Percentiles rank a stretch among this genome's conserved stretches.
Conservation (phyloP, 2,329 filamentous ascomycete genomes). For the Fusarium sp. region DNA sequence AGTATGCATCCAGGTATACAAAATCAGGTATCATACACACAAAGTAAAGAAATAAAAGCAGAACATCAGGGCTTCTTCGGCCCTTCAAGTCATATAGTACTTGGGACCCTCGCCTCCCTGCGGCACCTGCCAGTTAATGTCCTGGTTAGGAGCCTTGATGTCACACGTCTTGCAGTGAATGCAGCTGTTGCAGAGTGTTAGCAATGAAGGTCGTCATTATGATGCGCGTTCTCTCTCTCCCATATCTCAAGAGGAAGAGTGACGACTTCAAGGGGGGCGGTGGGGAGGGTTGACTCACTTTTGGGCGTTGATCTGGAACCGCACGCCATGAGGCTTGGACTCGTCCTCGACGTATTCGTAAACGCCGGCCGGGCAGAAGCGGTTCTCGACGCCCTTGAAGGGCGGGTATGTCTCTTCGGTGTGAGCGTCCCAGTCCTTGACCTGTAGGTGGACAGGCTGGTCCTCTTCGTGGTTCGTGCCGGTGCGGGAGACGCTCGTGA, state of each 20-base stretch:
- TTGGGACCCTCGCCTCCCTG: slow-evolving; percentile 87
- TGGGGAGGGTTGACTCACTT: slow-evolving; percentile 76
- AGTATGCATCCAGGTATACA: slow-evolving; percentile 41
- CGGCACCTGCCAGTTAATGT: slow-evolving; percentile 97
- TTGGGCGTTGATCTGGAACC: slow-evolving; percentile 97
- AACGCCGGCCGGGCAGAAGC: slow-evolving; percentile 96
- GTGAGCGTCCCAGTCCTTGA: slow-evolving; percentile 95
- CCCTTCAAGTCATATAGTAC: slow-evolving; percentile 73
- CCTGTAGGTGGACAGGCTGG: slow-evolving; percentile 95
- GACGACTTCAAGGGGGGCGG: background rate
- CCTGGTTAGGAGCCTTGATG: slow-evolving; percentile 96
- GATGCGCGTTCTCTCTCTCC: background rate
- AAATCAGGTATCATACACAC: slow-evolving; percentile 46
- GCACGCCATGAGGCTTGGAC: slow-evolving; percentile 85
- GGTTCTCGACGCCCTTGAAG: slow-evolving; percentile 93
- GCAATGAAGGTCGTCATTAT: slow-evolving; percentile 4
- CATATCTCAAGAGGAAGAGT: background rate
- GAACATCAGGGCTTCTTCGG: background rate
- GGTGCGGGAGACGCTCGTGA: slow-evolving; percentile 94
- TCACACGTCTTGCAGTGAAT: slow-evolving; percentile 99
- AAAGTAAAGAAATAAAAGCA: slow-evolving; percentile 24
- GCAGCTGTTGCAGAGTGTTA: slow-evolving; percentile 69
- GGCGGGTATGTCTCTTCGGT: slow-evolving; percentile 84
- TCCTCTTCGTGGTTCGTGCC: slow-evolving; percentile 99
- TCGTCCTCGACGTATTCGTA: slow-evolving; percentile 98